Evolutionary conservation across 352 stramenopile genomes (phyloP).

Genomic region (Pythium oligandrum): DNA sequence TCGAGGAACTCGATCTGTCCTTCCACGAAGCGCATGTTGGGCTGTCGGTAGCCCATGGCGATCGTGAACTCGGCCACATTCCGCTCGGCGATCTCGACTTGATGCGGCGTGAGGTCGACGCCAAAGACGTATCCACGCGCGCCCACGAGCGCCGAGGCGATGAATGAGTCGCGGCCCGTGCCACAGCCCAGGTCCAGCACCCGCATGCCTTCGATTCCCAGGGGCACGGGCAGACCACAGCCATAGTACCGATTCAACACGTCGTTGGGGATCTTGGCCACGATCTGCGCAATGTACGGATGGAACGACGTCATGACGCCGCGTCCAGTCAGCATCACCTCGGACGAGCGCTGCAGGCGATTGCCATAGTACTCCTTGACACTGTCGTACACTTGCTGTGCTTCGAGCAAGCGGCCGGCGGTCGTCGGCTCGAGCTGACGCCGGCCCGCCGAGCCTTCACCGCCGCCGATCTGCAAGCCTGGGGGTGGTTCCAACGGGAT

Average conservation of each 20-base stretch:
- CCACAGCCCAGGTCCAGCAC: constrained; percentile 89
- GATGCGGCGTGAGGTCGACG: constrained; percentile 89
- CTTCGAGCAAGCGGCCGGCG: constrained; percentile 16
- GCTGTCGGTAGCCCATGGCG: constrained; percentile 65
- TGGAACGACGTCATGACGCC: constrained; percentile 22
- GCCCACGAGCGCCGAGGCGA: constrained; percentile 79
- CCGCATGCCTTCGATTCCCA: constrained; percentile 45
- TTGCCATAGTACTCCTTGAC: constrained; percentile 44
- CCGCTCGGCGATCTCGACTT: constrained; percentile 69
- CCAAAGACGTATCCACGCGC: constrained; percentile 72
- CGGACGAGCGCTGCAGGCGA: constrained; percentile 36
- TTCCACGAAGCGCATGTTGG: constrained; percentile 85
- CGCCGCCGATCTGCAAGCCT: constrained; percentile 10
- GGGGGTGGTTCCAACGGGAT: constrained; percentile 14
- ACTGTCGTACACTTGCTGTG: constrained; percentile 24
- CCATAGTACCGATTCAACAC: constrained; percentile 77
- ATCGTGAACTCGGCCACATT: constrained; percentile 68
- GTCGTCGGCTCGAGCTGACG: constrained; percentile 22
- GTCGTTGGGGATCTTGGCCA: constrained; percentile 62
- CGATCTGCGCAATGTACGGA: constrained; percentile 39
- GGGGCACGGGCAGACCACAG: constrained; percentile 72
- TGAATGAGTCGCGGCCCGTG: constrained; percentile 86
- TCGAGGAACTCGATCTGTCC: constrained; percentile 87
- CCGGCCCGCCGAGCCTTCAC: constrained; percentile 18
- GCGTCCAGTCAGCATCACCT: constrained; percentile 74